Evolutionary conservation across 805 yeast species (phyloP), one percentile per base, ranked within the genome.

Genomic region (Metschnikowia lachancei): DNA sequence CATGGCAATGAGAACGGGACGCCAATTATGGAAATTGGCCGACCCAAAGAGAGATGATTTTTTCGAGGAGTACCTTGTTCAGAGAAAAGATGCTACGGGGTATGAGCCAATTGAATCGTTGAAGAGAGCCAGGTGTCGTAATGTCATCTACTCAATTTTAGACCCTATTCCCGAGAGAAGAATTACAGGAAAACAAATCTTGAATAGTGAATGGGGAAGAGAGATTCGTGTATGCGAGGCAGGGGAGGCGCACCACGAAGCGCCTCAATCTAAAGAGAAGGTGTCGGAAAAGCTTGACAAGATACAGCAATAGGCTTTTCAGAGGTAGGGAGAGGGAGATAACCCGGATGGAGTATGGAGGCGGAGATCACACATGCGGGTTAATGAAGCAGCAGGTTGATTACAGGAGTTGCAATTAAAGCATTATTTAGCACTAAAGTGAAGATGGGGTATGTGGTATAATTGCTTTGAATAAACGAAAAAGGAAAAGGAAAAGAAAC

Each of bases 151-250:
- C 64, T 87, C 96, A 17, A 86, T 94, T 45, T 71, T 94, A 56
- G 98, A 94, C 62, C 99, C 99, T 1, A 82, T 85, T 29, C 95
- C 99, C 3, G 71, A 77, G 12, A 77, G 97, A 56, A 77, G 98
- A 62, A 86, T 94, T 53, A 91, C 87, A 20, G 95, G 95, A 12
- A 80, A 81, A 56, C 97, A 92, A 66, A 81, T 91, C 22, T 71
- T 94, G 61, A 90, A 86, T 60, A 84, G 94, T 63, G 98, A 94
- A 65, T 92, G 98, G 98, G 96, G 95, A 0, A 73, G 97, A 49
- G 95, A 88, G 62, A 90, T 92, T 52, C 76, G 70, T 48, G 82
- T 87, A 22, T 90, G 96, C 63, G 81, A 77, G 30, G 85, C 87
- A 19, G 91, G 87, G 12, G 82, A 75, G 28, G 44, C 31, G 6